Conservation (phyloP, 805 yeast species). For the Candida parachauliodes region DNA sequence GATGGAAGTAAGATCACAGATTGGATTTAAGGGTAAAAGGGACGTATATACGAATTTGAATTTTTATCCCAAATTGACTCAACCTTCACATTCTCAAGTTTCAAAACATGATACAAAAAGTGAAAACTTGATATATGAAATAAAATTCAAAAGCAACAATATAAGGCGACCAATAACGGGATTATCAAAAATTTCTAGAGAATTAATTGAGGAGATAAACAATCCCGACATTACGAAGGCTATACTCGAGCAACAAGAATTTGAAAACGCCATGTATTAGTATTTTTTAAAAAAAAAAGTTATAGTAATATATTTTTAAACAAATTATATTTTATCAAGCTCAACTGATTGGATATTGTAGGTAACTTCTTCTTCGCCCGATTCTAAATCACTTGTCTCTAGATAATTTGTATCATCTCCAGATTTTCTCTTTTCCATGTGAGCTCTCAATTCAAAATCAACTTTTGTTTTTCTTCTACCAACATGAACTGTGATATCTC, state of each 20-base stretch:
- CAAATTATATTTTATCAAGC: constrained; percentile 2
- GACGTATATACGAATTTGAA: constrained; percentile 84
- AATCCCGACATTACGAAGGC: constrained; percentile 58
- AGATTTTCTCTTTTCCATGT: constrained; percentile 35
- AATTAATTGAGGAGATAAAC: constrained; percentile 51
- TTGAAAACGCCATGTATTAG: constrained; percentile 30
- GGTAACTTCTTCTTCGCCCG: constrained; percentile 14
- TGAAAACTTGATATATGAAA: constrained; percentile 41
- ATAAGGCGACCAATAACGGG: constrained; percentile 61
- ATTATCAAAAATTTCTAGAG: constrained; percentile 52
- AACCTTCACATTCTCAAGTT: constrained; percentile 50
- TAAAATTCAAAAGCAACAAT: constrained; percentile 40
- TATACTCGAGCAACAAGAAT: constrained; percentile 56
- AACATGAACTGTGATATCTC: constrained; percentile 44
- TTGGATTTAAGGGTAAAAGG: constrained; percentile 55
- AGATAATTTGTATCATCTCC: constrained; percentile 8
- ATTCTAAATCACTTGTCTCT: constrained; percentile 13
- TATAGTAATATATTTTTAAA: not conserved
- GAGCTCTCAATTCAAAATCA: constrained; percentile 43
- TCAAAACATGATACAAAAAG: constrained; percentile 22
- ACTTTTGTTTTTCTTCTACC: constrained; percentile 45
- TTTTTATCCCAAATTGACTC: constrained; percentile 72
- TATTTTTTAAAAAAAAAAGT: no score
- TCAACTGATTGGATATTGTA: constrained; percentile 6
- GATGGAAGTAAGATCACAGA: constrained; percentile 52